Conservation (phyloP, 306 rosid species). For the Cucurbita pepo region DNA sequence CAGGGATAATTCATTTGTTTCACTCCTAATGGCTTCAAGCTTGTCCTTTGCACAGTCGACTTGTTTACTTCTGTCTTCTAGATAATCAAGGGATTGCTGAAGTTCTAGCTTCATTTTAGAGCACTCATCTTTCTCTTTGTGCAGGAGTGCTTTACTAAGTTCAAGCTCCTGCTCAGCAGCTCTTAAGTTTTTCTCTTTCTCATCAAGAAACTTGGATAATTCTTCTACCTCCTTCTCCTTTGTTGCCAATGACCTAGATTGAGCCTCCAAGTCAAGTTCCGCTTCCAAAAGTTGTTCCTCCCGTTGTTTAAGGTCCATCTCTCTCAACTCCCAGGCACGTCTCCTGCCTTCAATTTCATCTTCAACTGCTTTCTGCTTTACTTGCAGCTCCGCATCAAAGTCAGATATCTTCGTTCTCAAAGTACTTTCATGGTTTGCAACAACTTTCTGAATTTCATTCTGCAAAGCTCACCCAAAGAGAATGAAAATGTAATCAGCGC, state of each 20-base stretch:
- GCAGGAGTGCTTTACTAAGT: conserved; percentile 36
- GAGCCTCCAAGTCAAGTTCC: conserved; percentile 63
- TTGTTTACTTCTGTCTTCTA: conserved; percentile 41
- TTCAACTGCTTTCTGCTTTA: conserved; percentile 45
- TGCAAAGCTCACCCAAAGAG: conserved; percentile 23
- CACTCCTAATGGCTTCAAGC: conserved; percentile 56
- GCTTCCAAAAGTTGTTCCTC: conserved; percentile 51
- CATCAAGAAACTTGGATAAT: conserved; percentile 35
- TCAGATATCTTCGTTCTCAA: conserved; percentile 38
- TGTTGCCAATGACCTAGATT: conserved; percentile 37
- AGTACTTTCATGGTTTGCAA: conserved; percentile 47
- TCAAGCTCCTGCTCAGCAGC: conserved; percentile 49
- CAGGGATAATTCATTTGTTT: conserved; percentile 61
- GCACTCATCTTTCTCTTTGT: conserved; percentile 52
- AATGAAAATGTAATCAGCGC: background rate
- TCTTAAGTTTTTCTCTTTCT: conserved; percentile 37
- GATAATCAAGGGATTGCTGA: conserved; percentile 35
- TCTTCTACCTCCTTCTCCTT: conserved; percentile 67
- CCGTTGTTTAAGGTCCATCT: conserved; percentile 75
- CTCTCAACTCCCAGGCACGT: conserved; percentile 95
- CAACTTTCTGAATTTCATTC: conserved; percentile 50
- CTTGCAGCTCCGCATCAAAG: conserved; percentile 62
- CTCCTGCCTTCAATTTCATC: conserved; percentile 69
- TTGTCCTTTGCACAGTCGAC: conserved; percentile 50
- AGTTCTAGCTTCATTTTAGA: conserved; percentile 47